Percentiles rank a stretch among this genome's conserved stretches.
These are phyloP conservation scores for Marsdenia floribunda DNA, from an alignment of 257 asterid genomes.

Conservation along the genomic window DNA sequence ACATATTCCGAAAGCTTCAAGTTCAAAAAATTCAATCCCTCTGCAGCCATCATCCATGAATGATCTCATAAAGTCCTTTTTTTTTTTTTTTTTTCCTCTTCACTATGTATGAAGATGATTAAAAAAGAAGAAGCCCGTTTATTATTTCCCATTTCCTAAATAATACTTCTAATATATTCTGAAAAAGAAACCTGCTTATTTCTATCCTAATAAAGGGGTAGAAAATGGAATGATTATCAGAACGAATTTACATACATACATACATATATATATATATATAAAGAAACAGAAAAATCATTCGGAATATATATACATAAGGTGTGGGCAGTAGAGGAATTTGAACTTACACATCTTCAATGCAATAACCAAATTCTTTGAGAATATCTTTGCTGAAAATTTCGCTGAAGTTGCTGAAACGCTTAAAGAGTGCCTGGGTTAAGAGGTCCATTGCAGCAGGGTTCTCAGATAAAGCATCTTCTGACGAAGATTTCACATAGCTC, in stretches of 20 bases:
- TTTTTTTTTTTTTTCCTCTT: not conserved
- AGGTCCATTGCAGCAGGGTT: constrained; percentile 40
- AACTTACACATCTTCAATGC: constrained; percentile 67
- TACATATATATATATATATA: not conserved
- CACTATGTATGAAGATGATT: not conserved
- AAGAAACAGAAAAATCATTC: not conserved
- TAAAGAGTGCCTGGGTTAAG: constrained; percentile 43
- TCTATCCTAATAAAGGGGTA: not conserved
- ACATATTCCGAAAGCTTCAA: constrained; percentile 10
- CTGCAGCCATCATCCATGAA: not conserved
- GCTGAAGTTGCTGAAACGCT: constrained; percentile 59
- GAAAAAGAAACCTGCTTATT: not conserved
- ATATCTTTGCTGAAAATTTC: constrained; percentile 44
- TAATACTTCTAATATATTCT: not conserved
- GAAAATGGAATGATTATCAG: not conserved
- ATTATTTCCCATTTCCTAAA: not conserved
- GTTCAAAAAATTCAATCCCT: not conserved
- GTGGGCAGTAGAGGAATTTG: not conserved
- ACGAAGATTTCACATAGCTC: not conserved
- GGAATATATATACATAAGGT: not conserved
- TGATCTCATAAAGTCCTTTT: not conserved
- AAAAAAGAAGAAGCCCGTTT: not conserved
- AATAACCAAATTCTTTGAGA: constrained; percentile 41
- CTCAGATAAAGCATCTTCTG: not conserved
- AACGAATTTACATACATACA: not conserved